A percentile compares a stretch with the other conserved stretches of the same genome.
Conservation (phyloP, 140 eudicot genomes). For the Oenanthe javanica region DNA sequence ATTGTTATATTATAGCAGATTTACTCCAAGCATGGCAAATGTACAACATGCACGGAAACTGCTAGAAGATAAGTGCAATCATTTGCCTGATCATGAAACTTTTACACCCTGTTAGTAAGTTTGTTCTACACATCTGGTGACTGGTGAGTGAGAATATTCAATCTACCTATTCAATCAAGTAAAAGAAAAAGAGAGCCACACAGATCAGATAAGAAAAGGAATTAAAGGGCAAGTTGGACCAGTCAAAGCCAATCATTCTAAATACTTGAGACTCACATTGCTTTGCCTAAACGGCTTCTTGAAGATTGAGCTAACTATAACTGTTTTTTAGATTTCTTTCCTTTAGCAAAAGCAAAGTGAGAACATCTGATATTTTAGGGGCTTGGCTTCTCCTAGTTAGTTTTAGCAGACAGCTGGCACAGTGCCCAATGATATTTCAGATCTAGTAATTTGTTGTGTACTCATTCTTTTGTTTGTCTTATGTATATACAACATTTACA, state of each 20-base stretch:
- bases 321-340: constrained; percentile 8
- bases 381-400: constrained; percentile 7
- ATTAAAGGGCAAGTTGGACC: constrained; percentile 15
- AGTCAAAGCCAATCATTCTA: constrained; percentile 24
- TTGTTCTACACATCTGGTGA: neutral
- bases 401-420: constrained; percentile 9
- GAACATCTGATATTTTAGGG: neutral
- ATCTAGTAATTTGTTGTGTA: neutral
- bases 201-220: neutral
- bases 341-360: constrained; percentile 16
- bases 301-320: constrained; percentile 13
- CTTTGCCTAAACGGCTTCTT: constrained; percentile 13
- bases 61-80: neutral
- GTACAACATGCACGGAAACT: no score
- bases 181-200: neutral
- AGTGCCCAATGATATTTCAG: neutral
- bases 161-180: neutral
- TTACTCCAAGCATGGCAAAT: no score
- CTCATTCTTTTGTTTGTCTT: neutral
- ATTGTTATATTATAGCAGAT: no score
- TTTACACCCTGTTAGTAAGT: neutral
- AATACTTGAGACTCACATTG: constrained; percentile 6
- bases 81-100: neutral
- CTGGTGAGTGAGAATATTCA: neutral
- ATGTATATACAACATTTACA: neutral